A percentile compares a stretch with the other conserved stretches of the same genome.
Conservation (phyloP, 768 basidiomycete genomes). For the Pisolithus microcarpus region DNA sequence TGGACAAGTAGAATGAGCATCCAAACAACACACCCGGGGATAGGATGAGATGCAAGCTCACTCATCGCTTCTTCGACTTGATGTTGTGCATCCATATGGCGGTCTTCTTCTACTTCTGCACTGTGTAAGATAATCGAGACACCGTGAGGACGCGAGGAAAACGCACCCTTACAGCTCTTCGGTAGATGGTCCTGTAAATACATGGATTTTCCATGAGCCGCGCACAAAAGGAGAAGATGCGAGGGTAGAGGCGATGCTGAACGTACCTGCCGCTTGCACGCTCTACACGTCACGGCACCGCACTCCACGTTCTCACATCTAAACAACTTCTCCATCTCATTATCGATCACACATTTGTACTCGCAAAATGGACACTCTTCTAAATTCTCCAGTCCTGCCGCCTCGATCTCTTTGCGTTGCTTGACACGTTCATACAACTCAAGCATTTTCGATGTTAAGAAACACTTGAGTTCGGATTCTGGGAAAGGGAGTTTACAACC, state of each 20-base stretch:
- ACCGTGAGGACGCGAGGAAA: background rate
- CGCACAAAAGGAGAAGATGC: too few species aligned
- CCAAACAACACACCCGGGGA: background rate
- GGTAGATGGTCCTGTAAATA: conserved; percentile 65
- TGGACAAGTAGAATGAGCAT: conserved; percentile 4
- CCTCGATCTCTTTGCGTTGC: conserved; percentile 73
- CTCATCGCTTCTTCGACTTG: conserved; percentile 92
- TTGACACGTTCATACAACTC: conserved; percentile 66
- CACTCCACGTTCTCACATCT: conserved; percentile 59
- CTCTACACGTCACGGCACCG: conserved; percentile 67
- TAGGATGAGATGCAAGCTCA: conserved; percentile 25
- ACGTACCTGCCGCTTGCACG: conserved; percentile 66
- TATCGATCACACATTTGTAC: conserved; percentile 74
- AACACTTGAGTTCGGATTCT: conserved; percentile 57
- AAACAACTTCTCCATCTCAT: conserved; percentile 54
- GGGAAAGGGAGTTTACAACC: conserved; percentile 66
- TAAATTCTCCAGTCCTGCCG: conserved; percentile 68
- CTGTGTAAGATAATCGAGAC: background rate
- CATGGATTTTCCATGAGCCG: background rate
- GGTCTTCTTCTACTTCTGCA: conserved; percentile 70
- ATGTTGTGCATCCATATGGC: conserved; percentile 67
- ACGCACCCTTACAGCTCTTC: conserved; percentile 66
- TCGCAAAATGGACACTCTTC: conserved; percentile 93
- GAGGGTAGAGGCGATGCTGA: background rate
- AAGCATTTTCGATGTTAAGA: conserved; percentile 60